Evolutionary conservation across 2,329 filamentous ascomycete species (phyloP).

Genomic region (Harringtonia aguacate): DNA sequence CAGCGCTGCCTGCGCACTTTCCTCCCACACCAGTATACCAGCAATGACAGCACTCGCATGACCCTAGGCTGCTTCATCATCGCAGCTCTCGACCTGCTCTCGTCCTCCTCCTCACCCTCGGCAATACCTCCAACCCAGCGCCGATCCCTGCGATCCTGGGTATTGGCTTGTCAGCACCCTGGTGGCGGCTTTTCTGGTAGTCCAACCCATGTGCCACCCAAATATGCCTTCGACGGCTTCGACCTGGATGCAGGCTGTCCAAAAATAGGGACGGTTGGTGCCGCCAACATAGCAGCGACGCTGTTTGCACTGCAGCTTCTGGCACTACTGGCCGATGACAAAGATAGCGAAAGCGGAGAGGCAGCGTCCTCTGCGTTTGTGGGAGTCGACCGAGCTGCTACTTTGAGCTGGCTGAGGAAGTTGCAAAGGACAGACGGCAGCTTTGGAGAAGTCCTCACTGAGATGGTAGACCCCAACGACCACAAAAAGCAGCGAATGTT

Average conservation of each 20-base stretch:
- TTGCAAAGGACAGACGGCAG: constrained; percentile 80
- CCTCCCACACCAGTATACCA: constrained; percentile 74
- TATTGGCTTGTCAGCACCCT: constrained; percentile 77
- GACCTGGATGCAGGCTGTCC: constrained; percentile 28
- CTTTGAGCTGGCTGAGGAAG: constrained; percentile 61
- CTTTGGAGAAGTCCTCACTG: constrained; percentile 72
- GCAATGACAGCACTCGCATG: constrained; percentile 84
- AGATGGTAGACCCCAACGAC: constrained; percentile 16
- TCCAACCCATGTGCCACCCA: constrained; percentile 50
- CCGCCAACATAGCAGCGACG: constrained; percentile 72
- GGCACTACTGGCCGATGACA: constrained; percentile 31
- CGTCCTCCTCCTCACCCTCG: constrained; percentile 23
- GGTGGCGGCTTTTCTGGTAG: constrained; percentile 83
- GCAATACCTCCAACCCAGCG: constrained; percentile 31
- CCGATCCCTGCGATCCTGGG: constrained; percentile 53
- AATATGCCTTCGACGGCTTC: constrained; percentile 16
- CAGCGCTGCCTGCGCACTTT: constrained; percentile 73
- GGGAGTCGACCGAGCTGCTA: constrained; percentile 55
- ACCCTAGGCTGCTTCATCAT: constrained; percentile 83
- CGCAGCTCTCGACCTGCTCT: constrained; percentile 73
- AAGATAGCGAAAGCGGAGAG: neutral
- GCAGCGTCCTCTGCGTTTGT: constrained; percentile 31
- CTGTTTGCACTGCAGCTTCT: constrained; percentile 78
- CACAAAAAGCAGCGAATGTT: constrained; percentile 20
- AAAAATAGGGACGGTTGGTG: constrained; percentile 30